Evolutionary conservation across 139 green algal species (phyloP), one percentile per base, ranked within the genome.

Genomic region (Closterium sp.): DNA sequence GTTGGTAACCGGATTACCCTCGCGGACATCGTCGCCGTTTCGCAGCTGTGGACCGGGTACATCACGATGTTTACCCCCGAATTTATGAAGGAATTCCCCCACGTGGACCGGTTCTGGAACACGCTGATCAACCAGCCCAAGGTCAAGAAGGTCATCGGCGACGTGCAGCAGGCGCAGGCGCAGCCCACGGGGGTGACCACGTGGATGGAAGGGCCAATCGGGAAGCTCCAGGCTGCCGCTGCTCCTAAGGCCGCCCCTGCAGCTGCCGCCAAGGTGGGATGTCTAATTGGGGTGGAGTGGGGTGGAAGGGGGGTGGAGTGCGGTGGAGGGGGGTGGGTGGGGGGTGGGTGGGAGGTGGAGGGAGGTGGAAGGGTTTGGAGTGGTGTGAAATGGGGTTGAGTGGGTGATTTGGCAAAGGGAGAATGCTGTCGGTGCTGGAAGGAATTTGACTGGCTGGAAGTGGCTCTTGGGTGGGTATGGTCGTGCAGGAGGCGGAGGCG

Each of bases 61-160:
- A 79, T 79, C 62, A 79, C 62, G 62, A 79, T 79, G 62, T 79
- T 79, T 79, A 88, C 85, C 85, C 29, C 11, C 29, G 85, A 89
- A 17, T 70, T 95, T 45, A 95, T 95, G 62, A 95, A 96, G 32
- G 50, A 88, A 28, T 96, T 95, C 92, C 95, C 96, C 28, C 84
- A 94, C 88, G 91, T 96, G 6, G 86, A 87, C 84, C 94, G 96
- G 19, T 97, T 94, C 91, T 97, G 95, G 87, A 89, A 38, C n/a
- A 97, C 96, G 7, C 45, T 94, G 0, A 90, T 94, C 10, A 91
- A 96, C 93, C 95, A 96, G 93, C 94, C 96, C 1, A 24, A 91
- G 27, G 96, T 97, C 91, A 89, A 88, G 19, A 91, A 89, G 32
- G 95, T 97, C 24, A 62, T 92, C 38, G 90, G 90, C 7, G 79